These are phyloP conservation scores for Udeniomyces megalosporus DNA, from an alignment of 768 basidiomycete genomes.

Conservation along the genomic window DNA sequence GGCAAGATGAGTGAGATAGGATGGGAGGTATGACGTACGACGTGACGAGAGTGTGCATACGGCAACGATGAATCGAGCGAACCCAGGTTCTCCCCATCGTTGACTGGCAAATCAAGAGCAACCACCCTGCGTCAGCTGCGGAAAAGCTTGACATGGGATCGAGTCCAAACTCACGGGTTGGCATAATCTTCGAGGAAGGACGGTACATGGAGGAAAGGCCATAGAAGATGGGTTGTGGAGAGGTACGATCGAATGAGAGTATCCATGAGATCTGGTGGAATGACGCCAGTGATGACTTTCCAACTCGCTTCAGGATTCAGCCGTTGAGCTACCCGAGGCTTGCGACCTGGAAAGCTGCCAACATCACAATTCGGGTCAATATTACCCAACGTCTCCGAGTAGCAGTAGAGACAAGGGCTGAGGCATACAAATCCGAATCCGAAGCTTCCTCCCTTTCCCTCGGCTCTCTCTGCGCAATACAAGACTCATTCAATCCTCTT, in stretches of 20 bases:
- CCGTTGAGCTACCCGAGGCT: slow-evolving; percentile 52
- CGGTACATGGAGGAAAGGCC: slow-evolving; percentile 84
- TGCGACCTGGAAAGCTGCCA: slow-evolving; percentile 60
- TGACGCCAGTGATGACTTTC: slow-evolving; percentile 70
- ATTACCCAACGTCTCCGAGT: too few species aligned
- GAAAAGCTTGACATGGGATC: too few species aligned
- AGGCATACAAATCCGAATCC: too few species aligned
- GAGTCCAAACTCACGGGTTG: slow-evolving; percentile 39
- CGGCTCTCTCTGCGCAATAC: slow-evolving; percentile 5
- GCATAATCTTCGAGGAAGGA: slow-evolving; percentile 81
- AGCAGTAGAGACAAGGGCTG: too few species aligned
- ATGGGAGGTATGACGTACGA: slow-evolving; percentile 24
- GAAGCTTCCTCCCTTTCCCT: slow-evolving; percentile 16
- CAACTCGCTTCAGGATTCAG: slow-evolving; percentile 69
- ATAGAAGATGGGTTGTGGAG: slow-evolving; percentile 81
- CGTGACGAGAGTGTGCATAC: slow-evolving; percentile 80
- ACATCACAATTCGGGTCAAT: too few species aligned
- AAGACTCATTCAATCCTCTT: too few species aligned
- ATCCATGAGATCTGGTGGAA: slow-evolving; percentile 84
- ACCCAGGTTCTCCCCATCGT: slow-evolving; percentile 92
- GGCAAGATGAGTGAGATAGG: not conserved
- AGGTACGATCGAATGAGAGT: slow-evolving; percentile 60
- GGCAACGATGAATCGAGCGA: slow-evolving; percentile 83
- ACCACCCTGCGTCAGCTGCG: too few species aligned
- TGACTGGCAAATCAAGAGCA: too few species aligned